phyloP scores from a whole-genome alignment of 306 rosid species.

The Heteromeles arbutifolia region DNA sequence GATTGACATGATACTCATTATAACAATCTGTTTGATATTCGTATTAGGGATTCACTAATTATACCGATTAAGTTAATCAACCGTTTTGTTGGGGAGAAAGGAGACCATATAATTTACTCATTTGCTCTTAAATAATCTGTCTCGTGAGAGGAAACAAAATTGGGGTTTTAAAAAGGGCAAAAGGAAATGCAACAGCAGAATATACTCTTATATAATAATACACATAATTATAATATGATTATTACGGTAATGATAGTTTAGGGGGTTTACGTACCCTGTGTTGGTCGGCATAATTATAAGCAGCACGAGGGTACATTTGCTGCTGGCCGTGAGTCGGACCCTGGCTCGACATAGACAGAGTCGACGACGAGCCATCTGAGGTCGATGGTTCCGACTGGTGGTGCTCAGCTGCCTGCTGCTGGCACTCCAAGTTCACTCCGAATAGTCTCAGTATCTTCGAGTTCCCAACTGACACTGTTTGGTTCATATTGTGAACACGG shows the following conservation, averaged over 20 bases:
- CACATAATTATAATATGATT: neutral
- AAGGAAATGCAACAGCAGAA: neutral
- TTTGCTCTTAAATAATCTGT: conserved; percentile 23
- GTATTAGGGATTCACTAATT: neutral
- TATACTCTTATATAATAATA: neutral
- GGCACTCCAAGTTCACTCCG: conserved; percentile 92
- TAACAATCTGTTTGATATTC: neutral
- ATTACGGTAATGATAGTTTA: neutral
- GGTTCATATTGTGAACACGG: conserved; percentile 17
- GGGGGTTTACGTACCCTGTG: conserved; percentile 43
- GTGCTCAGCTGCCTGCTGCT: conserved; percentile 26
- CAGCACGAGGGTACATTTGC: conserved; percentile 23
- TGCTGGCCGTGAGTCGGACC: conserved; percentile 28
- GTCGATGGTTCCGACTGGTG: conserved; percentile 43
- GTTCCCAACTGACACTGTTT: conserved; percentile 45
- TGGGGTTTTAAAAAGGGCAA: neutral
- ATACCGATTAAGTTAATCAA: too few species aligned
- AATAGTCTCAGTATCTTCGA: conserved; percentile 78
- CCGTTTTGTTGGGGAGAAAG: conserved; percentile 9
- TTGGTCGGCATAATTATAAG: conserved; percentile 26
- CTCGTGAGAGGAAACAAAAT: conserved; percentile 30
- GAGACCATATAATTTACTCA: conserved; percentile 18
- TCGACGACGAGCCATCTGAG: conserved; percentile 34
- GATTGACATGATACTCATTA: neutral
- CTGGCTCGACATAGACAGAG: conserved; percentile 18